These are phyloP conservation scores for Pythium aristosporum DNA, from an alignment of 352 stramenopile genomes.

Conservation along the genomic window DNA sequence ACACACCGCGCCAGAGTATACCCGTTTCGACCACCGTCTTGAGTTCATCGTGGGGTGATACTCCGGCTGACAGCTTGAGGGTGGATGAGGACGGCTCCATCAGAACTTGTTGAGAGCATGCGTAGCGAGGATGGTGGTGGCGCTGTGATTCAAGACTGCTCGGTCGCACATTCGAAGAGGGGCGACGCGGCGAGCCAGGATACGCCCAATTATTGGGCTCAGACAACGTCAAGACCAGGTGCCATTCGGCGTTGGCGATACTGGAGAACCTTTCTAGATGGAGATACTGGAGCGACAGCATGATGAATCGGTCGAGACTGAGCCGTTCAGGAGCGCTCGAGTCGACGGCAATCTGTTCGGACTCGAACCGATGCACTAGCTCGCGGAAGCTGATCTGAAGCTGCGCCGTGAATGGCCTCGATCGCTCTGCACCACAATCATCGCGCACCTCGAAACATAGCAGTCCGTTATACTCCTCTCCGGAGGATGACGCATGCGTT, in stretches of 20 bases:
- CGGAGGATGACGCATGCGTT: not conserved
- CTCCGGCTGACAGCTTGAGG: not conserved
- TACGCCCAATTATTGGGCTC: constrained; percentile 17
- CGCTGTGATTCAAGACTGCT: not conserved
- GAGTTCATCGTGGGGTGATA: constrained; percentile 1
- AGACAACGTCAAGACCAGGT: constrained; percentile 6
- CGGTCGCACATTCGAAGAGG: constrained; percentile 1
- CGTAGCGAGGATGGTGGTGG: not conserved
- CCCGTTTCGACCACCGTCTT: constrained; percentile 49
- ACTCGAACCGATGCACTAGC: constrained; percentile 11
- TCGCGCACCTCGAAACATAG: constrained; percentile 16
- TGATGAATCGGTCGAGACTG: constrained; percentile 25
- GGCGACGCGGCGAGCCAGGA: constrained; percentile 19
- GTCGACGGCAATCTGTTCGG: not conserved
- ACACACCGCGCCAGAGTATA: constrained; percentile 52
- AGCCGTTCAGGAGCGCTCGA: constrained; percentile 1
- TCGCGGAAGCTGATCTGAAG: constrained; percentile 17
- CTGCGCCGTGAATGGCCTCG: not conserved
- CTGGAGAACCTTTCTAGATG: not conserved
- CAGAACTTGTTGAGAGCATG: not conserved
- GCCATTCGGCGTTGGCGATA: not conserved
- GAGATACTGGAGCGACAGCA: constrained; percentile 18
- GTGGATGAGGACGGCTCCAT: not conserved
- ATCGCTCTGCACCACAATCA: not conserved
- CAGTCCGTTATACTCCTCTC: constrained; percentile 17